A percentile compares a stretch with the other conserved stretches of the same genome.
Evolutionary conservation across 2,329 filamentous ascomycete species (phyloP).

Genomic region (Nakataea oryzae): DNA sequence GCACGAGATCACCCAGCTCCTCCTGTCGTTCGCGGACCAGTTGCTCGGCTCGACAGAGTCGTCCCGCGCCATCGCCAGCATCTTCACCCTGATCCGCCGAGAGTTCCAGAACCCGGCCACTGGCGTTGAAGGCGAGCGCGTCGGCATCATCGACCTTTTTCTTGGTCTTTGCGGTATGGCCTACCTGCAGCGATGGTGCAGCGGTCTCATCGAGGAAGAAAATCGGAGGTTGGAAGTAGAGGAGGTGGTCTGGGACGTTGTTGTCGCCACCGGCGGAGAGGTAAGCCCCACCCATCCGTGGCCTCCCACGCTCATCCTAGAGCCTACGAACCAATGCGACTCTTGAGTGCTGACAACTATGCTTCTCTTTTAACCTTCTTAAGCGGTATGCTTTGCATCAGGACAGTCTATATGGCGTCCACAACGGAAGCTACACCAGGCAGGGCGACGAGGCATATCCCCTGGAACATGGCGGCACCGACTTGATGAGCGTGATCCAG

Average conservation of each 20-base stretch:
- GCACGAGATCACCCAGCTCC: slow-evolving; percentile 41
- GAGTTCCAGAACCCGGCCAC: slow-evolving; percentile 56
- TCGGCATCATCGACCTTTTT: slow-evolving; percentile 50
- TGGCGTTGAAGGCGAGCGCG: slow-evolving; percentile 45
- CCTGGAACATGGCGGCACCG: slow-evolving; percentile 15
- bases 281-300: background rate
- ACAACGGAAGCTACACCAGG: slow-evolving; percentile 14
- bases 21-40: slow-evolving; percentile 50
- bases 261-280: slow-evolving; percentile 42
- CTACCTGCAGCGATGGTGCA: slow-evolving; percentile 48
- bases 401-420: slow-evolving; percentile 18
- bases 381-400: slow-evolving; percentile 2
- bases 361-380: background rate
- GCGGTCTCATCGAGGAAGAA: slow-evolving; percentile 39
- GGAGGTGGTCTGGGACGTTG: slow-evolving; percentile 56
- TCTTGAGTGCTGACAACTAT: background rate
- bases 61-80: slow-evolving; percentile 55
- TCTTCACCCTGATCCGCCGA: slow-evolving; percentile 51
- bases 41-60: slow-evolving; percentile 61
- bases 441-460: slow-evolving; percentile 10
- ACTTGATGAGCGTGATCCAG: slow-evolving; percentile 22
- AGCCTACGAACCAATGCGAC: background rate
- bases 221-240: slow-evolving; percentile 34
- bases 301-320: too few relatives aligned
- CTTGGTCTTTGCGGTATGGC: slow-evolving; percentile 50